Base-by-base conservation (phyloP, 495 filamentous ascomycete genomes). In the Saxophila tyrrhenica region DNA sequence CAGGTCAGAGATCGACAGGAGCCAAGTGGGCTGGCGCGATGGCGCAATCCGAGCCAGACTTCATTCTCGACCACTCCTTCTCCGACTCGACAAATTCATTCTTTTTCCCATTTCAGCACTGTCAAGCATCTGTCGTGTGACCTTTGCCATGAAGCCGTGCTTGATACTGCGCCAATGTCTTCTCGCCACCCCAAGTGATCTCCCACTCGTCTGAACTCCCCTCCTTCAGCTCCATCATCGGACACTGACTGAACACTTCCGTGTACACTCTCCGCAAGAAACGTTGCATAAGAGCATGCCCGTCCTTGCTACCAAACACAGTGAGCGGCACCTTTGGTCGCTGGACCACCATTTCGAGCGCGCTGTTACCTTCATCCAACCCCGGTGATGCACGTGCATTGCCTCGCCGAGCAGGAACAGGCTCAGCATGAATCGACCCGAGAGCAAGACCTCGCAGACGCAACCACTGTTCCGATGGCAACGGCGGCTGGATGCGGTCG, bases 401-500 rank as follows among this genome's bases (percentile, higher is more conserved):
- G 10, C 23, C 45, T 25, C n/a, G 38, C 2, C 44, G 13, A 16
- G 17, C 5, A 2, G 8, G 1, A 11, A 19, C 5, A 7, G 25
- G 49, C 52, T 67, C 65, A 73, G 76, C 57, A 65, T 71, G 2
- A 59, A 49, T 49, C 41, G 65, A 29, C 1, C 85, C 89, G 11
- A 68, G 60, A 0, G 80, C 72, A 11, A 94, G 60, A 17, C 72
- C 75, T 13, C 74, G 66, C 10, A 98, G 67, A 29, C 73, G 61
- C 23, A 77, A 67, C 72, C 85, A 86, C 54, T 92, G 87, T 16
- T 70, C 56, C 21, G 70, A 57, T 0, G 85, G 81, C 0, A 96
- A 58, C 1, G 92, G 92, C 7, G 89, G 86, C n/a, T 85, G 65
- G 3, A 87, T 60, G 43, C 72, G 74, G 0, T 70, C 63, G 19